Evolutionary conservation across 192 early-diverging fungal species (phyloP).

Genomic region (Coemansia sp.): DNA sequence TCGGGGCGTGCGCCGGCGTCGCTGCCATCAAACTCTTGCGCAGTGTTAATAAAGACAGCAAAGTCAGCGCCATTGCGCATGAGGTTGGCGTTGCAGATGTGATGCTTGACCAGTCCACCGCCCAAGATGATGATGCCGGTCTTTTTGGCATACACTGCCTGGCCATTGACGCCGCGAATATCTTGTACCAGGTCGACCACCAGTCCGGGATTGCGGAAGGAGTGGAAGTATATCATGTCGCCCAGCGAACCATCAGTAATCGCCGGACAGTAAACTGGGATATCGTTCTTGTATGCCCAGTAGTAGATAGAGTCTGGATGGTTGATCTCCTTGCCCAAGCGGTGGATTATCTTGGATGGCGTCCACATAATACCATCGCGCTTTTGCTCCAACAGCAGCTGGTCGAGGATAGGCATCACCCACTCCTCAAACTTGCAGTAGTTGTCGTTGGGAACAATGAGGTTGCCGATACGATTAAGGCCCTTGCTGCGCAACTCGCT

Average conservation of each 20-base stretch:
- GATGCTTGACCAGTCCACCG: conserved; percentile 97
- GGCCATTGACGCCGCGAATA: conserved; percentile 87
- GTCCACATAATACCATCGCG: conserved; percentile 80
- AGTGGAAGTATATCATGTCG: conserved; percentile 99
- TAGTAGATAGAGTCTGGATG: conserved; percentile 91
- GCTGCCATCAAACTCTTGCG: conserved; percentile 97
- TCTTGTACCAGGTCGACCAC: conserved; percentile 91
- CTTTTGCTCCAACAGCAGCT: conserved; percentile 91
- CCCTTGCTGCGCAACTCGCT: conserved; percentile 81
- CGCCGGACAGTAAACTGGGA: conserved; percentile 97
- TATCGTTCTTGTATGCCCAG: conserved; percentile 97
- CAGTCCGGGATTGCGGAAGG: conserved; percentile 91
- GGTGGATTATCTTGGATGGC: conserved; percentile 84
- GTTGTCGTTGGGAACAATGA: conserved; percentile 97
- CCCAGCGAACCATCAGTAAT: conserved; percentile 97
- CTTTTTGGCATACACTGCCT: conserved; percentile 94
- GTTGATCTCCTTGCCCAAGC: conserved; percentile 88
- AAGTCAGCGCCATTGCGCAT: conserved; percentile 99
- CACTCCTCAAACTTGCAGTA: conserved; percentile 99
- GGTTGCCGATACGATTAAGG: conserved; percentile 94
- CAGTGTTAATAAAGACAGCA: conserved; percentile 96
- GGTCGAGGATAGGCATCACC: conserved; percentile 92
- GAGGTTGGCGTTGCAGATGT: conserved; percentile 97
- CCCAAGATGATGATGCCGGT: conserved; percentile 96
- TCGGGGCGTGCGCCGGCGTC: conserved; percentile 97